Base-by-base conservation (phyloP, 2,329 filamentous ascomycete species). In the Acrocalymma vagum region DNA sequence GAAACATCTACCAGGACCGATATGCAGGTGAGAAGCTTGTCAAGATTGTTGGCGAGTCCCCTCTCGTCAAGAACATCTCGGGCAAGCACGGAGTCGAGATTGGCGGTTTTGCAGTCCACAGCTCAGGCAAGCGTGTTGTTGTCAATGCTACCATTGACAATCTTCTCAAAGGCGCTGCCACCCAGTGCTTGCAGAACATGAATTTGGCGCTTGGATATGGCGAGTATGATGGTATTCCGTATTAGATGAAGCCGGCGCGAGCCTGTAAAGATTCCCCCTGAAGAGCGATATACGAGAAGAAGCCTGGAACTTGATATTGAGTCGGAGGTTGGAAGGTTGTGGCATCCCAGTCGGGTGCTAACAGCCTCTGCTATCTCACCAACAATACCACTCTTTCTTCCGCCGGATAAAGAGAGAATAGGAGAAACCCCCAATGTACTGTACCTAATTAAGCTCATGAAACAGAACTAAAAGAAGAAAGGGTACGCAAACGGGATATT, bases 11-110 rank as follows among this genome's bases (percentile, higher is more conserved):
- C 78, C 93, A 97, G 73, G 93, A 97, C 61, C 84, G 93, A 16
- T 99, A 96, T 64, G 93, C 93, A 5, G 92, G 92, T 34, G 94
- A 97, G 80, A 93, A 91, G 74, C 84, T 99, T 11, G 86, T 99
- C 67, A 96, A 94, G 80, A 84, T 97, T 14, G 82, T 89, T 4
- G 93, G 93, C 38, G 93, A 97, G 70, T 82, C 88, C 0, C 94
- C 93, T 3, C 76, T 85, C 9, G 93, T 97, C 41, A 95, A 91
- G 75, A 78, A 84, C 56, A 96, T 96, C 60, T 83, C 83, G 56
- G 84, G 87, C 51, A 89, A 87, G 75, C 93, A 97, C 67, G 87
- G 89, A 15, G 87, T 95, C 4, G 92, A 97, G 75, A 91, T 99
- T 70, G 94, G 94, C 45, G 92, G 89, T 0, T 97, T 97, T 62